These are phyloP conservation scores for Colletotrichum abscissum DNA, from an alignment of 2,329 filamentous ascomycete species.

Conservation along the genomic window DNA sequence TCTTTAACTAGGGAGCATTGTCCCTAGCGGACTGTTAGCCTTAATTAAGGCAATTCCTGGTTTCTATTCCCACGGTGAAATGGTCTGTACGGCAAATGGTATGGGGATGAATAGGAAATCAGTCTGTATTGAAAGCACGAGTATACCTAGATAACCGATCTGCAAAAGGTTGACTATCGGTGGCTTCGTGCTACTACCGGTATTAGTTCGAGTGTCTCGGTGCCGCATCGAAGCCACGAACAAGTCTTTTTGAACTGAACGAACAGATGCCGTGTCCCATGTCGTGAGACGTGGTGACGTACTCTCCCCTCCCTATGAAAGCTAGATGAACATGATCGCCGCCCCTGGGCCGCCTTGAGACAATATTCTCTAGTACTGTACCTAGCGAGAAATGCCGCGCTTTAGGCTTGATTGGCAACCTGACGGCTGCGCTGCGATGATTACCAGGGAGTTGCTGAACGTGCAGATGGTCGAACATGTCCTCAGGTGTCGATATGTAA, in stretches of 20 bases:
- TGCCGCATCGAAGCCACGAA: background rate
- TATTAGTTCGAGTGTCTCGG: background rate
- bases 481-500: background rate
- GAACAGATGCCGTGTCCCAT: background rate
- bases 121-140: too few species aligned
- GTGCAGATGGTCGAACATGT: background rate
- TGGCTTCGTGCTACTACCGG: background rate
- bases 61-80: too few species aligned
- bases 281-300: background rate
- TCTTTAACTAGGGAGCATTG: too few species aligned
- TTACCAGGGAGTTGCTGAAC: background rate
- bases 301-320: background rate
- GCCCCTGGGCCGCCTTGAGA: background rate
- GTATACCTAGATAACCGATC: background rate
- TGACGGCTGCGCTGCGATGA: background rate
- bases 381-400: background rate
- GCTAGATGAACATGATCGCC: background rate
- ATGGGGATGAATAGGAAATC: too few species aligned
- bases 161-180: background rate
- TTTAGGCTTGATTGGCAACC: background rate
- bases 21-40: too few species aligned
- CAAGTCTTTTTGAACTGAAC: background rate
- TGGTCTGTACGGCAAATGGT: too few species aligned
- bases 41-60: too few species aligned
- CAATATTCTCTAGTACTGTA: background rate